phyloP scores from a whole-genome alignment of 2,329 filamentous ascomycete genomes.

The Xylariaceae sp. region DNA sequence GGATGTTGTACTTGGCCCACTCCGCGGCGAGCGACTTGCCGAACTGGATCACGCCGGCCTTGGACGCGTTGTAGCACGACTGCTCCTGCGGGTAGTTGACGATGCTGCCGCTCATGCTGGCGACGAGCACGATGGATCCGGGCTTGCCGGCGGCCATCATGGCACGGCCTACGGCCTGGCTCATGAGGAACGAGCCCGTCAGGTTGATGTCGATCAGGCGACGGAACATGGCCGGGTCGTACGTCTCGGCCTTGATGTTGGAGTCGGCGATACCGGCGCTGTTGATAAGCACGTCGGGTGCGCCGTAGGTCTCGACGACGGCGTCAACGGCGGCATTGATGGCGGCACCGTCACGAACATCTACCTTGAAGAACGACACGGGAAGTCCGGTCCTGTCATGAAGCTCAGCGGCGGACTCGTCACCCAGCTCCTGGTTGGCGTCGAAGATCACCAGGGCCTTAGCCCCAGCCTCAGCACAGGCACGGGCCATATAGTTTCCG shows the following conservation, averaged over 20 bases:
- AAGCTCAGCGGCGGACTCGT: conserved; percentile 69
- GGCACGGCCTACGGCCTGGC: conserved; percentile 69
- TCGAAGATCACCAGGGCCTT: conserved; percentile 76
- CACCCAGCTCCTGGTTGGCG: conserved; percentile 74
- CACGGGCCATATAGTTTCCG: conserved; percentile 78
- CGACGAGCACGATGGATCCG: conserved; percentile 75
- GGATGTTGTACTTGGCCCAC: conserved; percentile 80
- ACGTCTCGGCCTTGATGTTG: conserved; percentile 80
- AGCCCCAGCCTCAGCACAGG: conserved; percentile 74
- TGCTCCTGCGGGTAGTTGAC: conserved; percentile 89
- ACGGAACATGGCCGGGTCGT: conserved; percentile 76
- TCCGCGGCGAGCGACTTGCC: conserved; percentile 81
- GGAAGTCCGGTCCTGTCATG: conserved; percentile 73
- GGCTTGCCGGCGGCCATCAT: conserved; percentile 75
- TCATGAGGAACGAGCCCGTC: conserved; percentile 76
- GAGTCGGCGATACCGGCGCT: conserved; percentile 80
- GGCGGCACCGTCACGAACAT: conserved; percentile 71
- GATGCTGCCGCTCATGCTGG: conserved; percentile 80
- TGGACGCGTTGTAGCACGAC: conserved; percentile 81
- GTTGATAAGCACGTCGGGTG: conserved; percentile 77
- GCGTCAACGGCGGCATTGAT: conserved; percentile 71
- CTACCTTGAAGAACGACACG: conserved; percentile 77
- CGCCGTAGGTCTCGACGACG: conserved; percentile 67
- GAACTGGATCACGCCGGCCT: conserved; percentile 77
- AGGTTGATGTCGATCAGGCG: conserved; percentile 82